These are phyloP conservation scores for Cymbopogon citratus DNA, from an alignment of 176 grass and related monocot species.

Conservation along the genomic window DNA sequence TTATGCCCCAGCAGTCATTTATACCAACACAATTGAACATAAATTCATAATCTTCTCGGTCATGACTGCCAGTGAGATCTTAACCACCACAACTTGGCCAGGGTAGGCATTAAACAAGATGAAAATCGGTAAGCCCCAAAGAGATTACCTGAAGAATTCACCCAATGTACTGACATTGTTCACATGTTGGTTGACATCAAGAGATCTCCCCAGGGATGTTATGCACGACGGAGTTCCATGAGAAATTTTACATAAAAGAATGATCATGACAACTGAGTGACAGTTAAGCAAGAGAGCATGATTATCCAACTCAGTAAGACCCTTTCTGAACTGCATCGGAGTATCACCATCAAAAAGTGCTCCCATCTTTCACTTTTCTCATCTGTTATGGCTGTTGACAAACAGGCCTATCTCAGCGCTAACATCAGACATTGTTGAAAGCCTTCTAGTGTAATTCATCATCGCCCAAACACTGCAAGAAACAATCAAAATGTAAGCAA, in stretches of 20 bases:
- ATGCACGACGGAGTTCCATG: background rate
- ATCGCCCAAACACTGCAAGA: slow-evolving; percentile 87
- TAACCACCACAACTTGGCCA: background rate
- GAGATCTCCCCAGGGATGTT: slow-evolving; percentile 72
- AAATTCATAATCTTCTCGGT: background rate
- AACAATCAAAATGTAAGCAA: slow-evolving; percentile 9
- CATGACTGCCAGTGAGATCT: background rate
- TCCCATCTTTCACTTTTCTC: slow-evolving; percentile 64
- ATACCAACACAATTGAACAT: background rate
- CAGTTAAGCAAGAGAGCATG: background rate
- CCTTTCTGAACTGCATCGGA: slow-evolving; percentile 53
- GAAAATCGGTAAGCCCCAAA: background rate
- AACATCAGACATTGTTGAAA: slow-evolving; percentile 82
- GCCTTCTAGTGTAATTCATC: slow-evolving; percentile 81
- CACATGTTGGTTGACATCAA: slow-evolving; percentile 87
- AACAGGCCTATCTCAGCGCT: slow-evolving; percentile 79
- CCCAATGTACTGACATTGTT: slow-evolving; percentile 95
- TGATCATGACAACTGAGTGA: background rate
- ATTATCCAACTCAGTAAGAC: slow-evolving; percentile 55
- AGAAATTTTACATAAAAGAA: slow-evolving; percentile 10
- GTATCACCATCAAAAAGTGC: slow-evolving; percentile 27
- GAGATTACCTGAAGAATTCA: slow-evolving; percentile 84
- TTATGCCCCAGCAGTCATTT: background rate
- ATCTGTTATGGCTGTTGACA: slow-evolving; percentile 59
- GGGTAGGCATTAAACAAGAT: background rate